Evolutionary conservation across 176 grass and related monocot species (phyloP), one percentile per base, ranked within the genome.

Genomic region (Secale cereale): DNA sequence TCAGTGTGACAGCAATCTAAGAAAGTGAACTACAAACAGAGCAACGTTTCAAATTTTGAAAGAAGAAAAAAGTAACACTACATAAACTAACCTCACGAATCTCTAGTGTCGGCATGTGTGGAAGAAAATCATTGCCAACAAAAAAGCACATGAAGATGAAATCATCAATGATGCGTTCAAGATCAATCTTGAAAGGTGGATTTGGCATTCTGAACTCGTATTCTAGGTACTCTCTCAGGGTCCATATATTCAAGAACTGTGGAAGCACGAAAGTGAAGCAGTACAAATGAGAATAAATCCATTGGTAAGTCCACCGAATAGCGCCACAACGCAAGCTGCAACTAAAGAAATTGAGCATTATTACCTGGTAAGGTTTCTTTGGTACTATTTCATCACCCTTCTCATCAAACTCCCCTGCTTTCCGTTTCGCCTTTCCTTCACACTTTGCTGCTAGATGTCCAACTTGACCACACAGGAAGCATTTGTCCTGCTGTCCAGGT

Each of bases 111-210:
- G 97, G 97, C 97, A 99, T 99, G 41, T 99, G 97, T 52, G 97
- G 93, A 71, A 99, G 97, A 94, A 99, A 99, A 92, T 99, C 97
- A 79, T 99, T 99, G 43, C 97, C 97, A 84, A 99, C 97, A 94
- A 99, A 99, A 79, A 99, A 99, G 45, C 97, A 99, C 35, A 99
- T 94, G 86, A 99, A 99, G 84, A 99, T 91, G 73, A 99, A 99
- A 89, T 99, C 97, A 82, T 99, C 97, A 83, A 99, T 78, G 41
- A 99, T 99, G 67, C 91, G 90, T 74, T 99, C 97, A 80, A 99
- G 85, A 77, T 99, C 93, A 85, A 99, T 85, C 83, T 94, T 46
- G 84, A 96, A 94, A 88, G 93, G 91, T 77, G 86, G 86, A 57
- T 96, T 99, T 68, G 86, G 86, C 83, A 99, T 94, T 92, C 80